A percentile compares a stretch with the other conserved stretches of the same genome.
These are phyloP conservation scores for Aschersonia sp. DNA, from an alignment of 2,329 filamentous ascomycete genomes.

Conservation along the genomic window DNA sequence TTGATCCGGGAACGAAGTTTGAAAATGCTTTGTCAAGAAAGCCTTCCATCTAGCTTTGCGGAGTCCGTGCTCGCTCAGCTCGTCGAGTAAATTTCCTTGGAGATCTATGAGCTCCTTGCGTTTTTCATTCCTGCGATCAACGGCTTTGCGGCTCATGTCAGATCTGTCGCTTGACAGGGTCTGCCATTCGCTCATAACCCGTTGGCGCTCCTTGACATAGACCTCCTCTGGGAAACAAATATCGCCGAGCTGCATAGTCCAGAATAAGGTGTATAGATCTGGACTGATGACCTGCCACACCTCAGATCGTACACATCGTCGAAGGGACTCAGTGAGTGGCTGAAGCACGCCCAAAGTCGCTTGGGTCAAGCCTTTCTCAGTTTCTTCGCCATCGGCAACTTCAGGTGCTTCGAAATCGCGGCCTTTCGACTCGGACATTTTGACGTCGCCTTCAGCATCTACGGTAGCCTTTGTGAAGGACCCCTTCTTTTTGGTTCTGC, in stretches of 20 bases:
- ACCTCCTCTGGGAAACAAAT: conserved; percentile 60
- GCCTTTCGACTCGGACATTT: conserved; percentile 24
- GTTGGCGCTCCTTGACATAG: conserved; percentile 63
- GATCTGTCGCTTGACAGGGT: conserved; percentile 56
- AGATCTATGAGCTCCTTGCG: conserved; percentile 55
- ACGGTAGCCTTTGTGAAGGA: conserved; percentile 10
- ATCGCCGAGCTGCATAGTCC: conserved; percentile 76
- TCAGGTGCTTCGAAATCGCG: background rate
- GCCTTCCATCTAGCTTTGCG: conserved; percentile 52
- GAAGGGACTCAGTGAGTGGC: conserved; percentile 56
- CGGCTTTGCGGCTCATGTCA: conserved; percentile 53
- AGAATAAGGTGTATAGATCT: conserved; percentile 81
- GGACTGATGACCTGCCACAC: conserved; percentile 59
- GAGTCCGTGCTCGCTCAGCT: conserved; percentile 56
- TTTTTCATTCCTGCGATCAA: conserved; percentile 49
- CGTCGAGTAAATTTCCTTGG: conserved; percentile 54
- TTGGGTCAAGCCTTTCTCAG: conserved; percentile 17
- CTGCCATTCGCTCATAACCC: conserved; percentile 51
- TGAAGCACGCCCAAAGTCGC: conserved; percentile 34
- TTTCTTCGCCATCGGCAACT: conserved; percentile 12
- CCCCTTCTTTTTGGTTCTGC: conserved; percentile 14
- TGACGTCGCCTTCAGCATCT: conserved; percentile 43
- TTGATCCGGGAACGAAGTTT: conserved; percentile 60
- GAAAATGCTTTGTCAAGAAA: conserved; percentile 60
- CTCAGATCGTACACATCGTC: conserved; percentile 41